Percentiles rank a stretch among this genome's conserved stretches.
These are phyloP conservation scores for Starmerella stellata DNA, from an alignment of 805 yeast genomes.

Conservation along the genomic window DNA sequence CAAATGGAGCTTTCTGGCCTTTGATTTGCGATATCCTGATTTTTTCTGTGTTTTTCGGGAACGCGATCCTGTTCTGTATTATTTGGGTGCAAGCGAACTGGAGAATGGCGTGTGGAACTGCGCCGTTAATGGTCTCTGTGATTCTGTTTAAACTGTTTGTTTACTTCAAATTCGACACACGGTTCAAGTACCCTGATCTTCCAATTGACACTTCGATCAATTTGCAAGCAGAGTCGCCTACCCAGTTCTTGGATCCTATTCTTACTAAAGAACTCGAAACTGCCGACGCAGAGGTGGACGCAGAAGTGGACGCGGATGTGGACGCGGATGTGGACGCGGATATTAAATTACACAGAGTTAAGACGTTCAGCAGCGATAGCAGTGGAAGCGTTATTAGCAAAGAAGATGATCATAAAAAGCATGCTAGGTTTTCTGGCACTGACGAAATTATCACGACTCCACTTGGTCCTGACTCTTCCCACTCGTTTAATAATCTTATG, in stretches of 20 bases:
- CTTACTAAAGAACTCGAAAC: not conserved
- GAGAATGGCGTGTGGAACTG: constrained; percentile 20
- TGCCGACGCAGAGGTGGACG: not conserved
- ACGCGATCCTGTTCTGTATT: constrained; percentile 23
- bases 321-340: too few relatives aligned
- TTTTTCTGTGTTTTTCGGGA: constrained; percentile 24
- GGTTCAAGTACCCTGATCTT: constrained; percentile 11
- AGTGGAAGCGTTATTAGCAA: too few relatives aligned
- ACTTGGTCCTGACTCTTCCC: too few relatives aligned
- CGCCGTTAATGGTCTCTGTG: constrained; percentile 20
- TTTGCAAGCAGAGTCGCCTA: not conserved
- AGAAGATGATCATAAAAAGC: too few relatives aligned
- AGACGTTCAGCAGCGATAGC: too few relatives aligned
- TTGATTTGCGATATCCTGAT: constrained; percentile 21
- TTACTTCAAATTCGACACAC: constrained; percentile 8
- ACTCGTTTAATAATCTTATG: too few relatives aligned
- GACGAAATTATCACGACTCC: too few relatives aligned
- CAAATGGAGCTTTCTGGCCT: constrained; percentile 26
- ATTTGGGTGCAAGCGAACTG: constrained; percentile 26
- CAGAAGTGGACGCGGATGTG: not conserved
- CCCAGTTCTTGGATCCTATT: not conserved
- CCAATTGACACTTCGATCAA: not conserved
- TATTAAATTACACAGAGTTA: too few relatives aligned
- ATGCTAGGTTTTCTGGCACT: too few relatives aligned
- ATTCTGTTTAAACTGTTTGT: constrained; percentile 19